Evolutionary conservation across 2,329 filamentous ascomycete genomes (phyloP).

Genomic region (Fulvia fulva): DNA sequence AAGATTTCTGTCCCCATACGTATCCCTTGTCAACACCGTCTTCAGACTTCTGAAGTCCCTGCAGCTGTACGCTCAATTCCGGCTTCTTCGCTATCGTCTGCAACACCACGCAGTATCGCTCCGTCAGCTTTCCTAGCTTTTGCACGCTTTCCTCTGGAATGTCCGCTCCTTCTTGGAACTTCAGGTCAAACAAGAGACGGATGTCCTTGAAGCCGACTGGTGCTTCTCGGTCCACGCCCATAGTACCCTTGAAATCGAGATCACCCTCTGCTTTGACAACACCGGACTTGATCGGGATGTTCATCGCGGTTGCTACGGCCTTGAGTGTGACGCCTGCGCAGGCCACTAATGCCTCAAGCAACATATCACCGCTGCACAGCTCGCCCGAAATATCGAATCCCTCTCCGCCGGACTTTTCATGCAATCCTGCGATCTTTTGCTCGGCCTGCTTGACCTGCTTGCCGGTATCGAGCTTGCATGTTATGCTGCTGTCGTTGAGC

Average conservation of each 20-base stretch:
- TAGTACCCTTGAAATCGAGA: constrained; percentile 48
- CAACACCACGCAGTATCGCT: constrained; percentile 48
- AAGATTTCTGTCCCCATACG: constrained; percentile 29
- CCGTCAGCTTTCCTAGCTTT: constrained; percentile 46
- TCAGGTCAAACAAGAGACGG: constrained; percentile 42
- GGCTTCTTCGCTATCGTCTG: constrained; percentile 40
- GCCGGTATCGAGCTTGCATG: constrained; percentile 46
- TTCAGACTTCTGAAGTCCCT: constrained; percentile 27
- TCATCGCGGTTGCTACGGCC: constrained; percentile 47
- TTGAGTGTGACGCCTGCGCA: constrained; percentile 51
- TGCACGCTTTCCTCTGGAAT: constrained; percentile 43
- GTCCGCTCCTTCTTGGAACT: constrained; percentile 35
- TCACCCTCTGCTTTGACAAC: constrained; percentile 45
- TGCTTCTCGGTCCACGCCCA: constrained; percentile 46
- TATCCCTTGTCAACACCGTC: constrained; percentile 28
- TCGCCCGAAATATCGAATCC: constrained; percentile 43
- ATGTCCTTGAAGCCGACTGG: constrained; percentile 49
- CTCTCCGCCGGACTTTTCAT: constrained; percentile 47
- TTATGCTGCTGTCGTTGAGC: constrained; percentile 44
- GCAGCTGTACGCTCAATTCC: constrained; percentile 33
- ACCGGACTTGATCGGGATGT: constrained; percentile 42
- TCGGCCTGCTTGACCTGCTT: constrained; percentile 39
- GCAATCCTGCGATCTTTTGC: constrained; percentile 44
- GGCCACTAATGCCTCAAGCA: constrained; percentile 49
- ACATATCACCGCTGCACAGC: constrained; percentile 49